Percentiles rank a stretch among this genome's conserved stretches.
These are phyloP conservation scores for Pyrus hybrid DNA, from an alignment of 331 rosid species.

Conservation along the genomic window DNA sequence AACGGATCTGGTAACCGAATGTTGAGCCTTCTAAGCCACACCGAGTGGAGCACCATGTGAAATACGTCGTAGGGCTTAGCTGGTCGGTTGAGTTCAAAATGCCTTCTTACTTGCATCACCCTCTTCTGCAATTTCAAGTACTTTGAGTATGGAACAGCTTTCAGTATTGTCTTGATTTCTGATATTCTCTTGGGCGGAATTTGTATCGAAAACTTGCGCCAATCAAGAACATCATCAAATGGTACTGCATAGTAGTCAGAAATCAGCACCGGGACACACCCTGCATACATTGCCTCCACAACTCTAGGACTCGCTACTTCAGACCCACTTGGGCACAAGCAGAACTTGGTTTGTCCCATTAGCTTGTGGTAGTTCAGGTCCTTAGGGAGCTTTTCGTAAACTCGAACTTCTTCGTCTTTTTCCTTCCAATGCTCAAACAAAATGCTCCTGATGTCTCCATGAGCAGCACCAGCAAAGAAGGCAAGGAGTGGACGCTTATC, in stretches of 20 bases:
- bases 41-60: constrained; percentile 20
- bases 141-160: constrained; percentile 5
- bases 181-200: constrained; percentile 15
- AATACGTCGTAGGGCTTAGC: constrained; percentile 25
- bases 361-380: not conserved
- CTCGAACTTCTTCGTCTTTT: constrained; percentile 16
- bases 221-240: constrained; percentile 22
- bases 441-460: constrained; percentile 13
- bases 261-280: constrained; percentile 22
- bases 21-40: constrained; percentile 21
- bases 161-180: constrained; percentile 17
- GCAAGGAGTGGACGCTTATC: not conserved
- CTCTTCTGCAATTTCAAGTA: constrained; percentile 20
- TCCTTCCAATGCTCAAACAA: constrained; percentile 20
- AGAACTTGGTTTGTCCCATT: constrained; percentile 24
- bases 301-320: constrained; percentile 26
- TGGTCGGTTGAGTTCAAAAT: constrained; percentile 26
- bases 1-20: constrained; percentile 7
- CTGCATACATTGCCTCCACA: constrained; percentile 28
- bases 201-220: constrained; percentile 16
- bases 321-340: constrained; percentile 25
- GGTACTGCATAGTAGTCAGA: constrained; percentile 12
- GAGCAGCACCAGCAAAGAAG: constrained; percentile 10
- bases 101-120: constrained; percentile 16
- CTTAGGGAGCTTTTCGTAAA: constrained; percentile 16